Evolutionary conservation across 345 rosid genomes (phyloP).

Genomic region (Citropsis articulata): DNA sequence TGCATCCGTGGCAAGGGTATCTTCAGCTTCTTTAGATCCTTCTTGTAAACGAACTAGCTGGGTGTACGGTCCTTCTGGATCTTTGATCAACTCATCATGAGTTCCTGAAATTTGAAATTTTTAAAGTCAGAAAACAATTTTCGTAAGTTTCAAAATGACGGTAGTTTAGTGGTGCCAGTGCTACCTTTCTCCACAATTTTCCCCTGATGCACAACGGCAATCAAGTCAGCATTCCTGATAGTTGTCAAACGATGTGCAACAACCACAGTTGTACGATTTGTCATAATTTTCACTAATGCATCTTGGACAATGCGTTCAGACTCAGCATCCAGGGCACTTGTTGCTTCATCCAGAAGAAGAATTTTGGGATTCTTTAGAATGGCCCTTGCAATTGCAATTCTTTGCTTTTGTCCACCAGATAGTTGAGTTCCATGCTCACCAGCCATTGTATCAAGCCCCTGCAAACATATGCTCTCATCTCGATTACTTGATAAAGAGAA

Average conservation of each 20-base stretch:
- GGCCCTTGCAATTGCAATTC: conserved; percentile 76
- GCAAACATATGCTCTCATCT: neutral
- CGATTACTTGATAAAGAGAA: neutral
- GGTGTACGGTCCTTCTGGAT: conserved; percentile 72
- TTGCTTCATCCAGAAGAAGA: conserved; percentile 87
- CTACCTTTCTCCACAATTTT: conserved; percentile 81
- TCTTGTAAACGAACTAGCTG: conserved; percentile 76
- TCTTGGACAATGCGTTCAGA: conserved; percentile 81
- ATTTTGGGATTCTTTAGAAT: conserved; percentile 81
- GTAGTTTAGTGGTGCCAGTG: neutral
- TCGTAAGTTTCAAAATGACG: neutral
- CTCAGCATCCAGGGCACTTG: conserved; percentile 84
- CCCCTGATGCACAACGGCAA: conserved; percentile 75
- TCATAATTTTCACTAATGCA: conserved; percentile 65
- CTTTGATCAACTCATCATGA: conserved; percentile 55
- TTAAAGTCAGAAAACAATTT: neutral
- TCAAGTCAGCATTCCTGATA: conserved; percentile 63
- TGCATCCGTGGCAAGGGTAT: neutral
- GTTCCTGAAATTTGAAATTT: conserved; percentile 30
- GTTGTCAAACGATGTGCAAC: conserved; percentile 91
- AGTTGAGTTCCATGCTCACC: conserved; percentile 89
- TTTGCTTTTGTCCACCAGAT: conserved; percentile 70
- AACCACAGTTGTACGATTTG: conserved; percentile 67
- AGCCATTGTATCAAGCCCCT: conserved; percentile 88
- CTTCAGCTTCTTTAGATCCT: conserved; percentile 45